Base-by-base conservation (phyloP, 257 asterid genomes). In the Cynanchum wilfordii region DNA sequence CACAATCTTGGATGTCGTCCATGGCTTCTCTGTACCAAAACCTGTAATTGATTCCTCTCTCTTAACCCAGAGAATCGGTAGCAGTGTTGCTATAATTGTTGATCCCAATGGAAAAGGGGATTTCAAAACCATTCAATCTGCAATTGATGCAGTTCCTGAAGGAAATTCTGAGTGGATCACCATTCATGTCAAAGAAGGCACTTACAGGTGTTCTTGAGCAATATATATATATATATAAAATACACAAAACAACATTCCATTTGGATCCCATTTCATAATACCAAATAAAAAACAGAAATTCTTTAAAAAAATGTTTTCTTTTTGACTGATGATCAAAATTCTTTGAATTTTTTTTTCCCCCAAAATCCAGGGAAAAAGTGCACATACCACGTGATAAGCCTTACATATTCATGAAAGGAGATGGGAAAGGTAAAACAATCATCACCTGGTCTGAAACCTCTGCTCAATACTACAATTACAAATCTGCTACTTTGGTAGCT, bases 321-420 rank as follows among this genome's bases (percentile, higher is more conserved):
- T 29, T 15, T 15, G 44, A 22, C 5, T 10, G 66, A 15, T 30
- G 22, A 60, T 16, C 47, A 36, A 16, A 7, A 27, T 17, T 58
- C 29, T 6, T 60, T 60, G 10, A 29, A 27, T 30, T 9, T 36
- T 9, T 33, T 33, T 33, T 33, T 33, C 4, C 2, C 33, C 33
- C 38, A 33, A 33, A 25, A 3, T 77, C 73, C 86, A 92, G 98
- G 78, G 97, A 90, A 78, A 85, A 87, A 80, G 90, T 92, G 11
- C 78, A 57, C 24, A 77, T 92, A 75, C 88, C 96, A 1, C 72
- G 42, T 7, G 83, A 82, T 78, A 92, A 92, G 71, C 87, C 98
- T 1, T 84, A 81, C 24, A 84, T 92, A 70, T 92, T 87, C 90
- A 75, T 92, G 90, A 88, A 88, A 82, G 97, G 98, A 30, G 78